Evolutionary conservation across 2,329 filamentous ascomycete genomes (phyloP).

Genomic region (Colletotrichum shisoi): DNA sequence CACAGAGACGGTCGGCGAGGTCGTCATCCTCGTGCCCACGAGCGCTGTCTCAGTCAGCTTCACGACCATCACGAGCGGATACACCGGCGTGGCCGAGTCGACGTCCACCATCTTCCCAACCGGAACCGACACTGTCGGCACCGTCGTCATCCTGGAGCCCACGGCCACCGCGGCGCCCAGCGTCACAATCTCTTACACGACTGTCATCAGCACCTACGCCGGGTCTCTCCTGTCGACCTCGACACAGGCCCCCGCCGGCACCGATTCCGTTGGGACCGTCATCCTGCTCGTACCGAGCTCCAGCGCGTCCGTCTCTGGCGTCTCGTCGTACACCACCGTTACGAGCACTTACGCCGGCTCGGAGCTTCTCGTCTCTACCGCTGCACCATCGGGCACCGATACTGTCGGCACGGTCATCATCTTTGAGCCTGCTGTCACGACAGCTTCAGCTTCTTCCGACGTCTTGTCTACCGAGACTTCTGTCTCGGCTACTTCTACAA

Average conservation of each 20-base stretch:
- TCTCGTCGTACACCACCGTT: slow-evolving; percentile 6
- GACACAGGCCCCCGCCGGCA: slow-evolving; percentile 18
- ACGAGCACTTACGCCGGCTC: slow-evolving; percentile 7
- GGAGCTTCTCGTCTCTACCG: neutral
- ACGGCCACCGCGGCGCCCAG: neutral
- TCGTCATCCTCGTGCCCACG: slow-evolving; percentile 21
- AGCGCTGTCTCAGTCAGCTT: slow-evolving; percentile 8
- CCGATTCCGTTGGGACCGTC: slow-evolving; percentile 22
- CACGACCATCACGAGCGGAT: slow-evolving; percentile 20
- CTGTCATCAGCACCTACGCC: slow-evolving; percentile 3
- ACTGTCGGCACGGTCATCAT: slow-evolving; percentile 19
- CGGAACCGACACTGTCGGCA: slow-evolving; percentile 21
- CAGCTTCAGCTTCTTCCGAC: neutral
- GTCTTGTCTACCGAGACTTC: no score
- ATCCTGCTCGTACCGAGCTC: neutral
- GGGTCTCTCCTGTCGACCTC: slow-evolving; percentile 21
- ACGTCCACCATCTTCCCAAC: slow-evolving; percentile 24
- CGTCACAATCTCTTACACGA: slow-evolving; percentile 9
- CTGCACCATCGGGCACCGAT: slow-evolving; percentile 1
- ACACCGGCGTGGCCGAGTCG: neutral
- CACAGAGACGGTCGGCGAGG: slow-evolving; percentile 2
- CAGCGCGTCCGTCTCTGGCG: neutral
- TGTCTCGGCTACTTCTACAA: neutral
- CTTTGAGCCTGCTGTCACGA: slow-evolving; percentile 9
- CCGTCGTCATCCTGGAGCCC: slow-evolving; percentile 25